Evolutionary conservation across 2,329 filamentous ascomycete species (phyloP).

Genomic region (Pseudopyricularia cyperi): DNA sequence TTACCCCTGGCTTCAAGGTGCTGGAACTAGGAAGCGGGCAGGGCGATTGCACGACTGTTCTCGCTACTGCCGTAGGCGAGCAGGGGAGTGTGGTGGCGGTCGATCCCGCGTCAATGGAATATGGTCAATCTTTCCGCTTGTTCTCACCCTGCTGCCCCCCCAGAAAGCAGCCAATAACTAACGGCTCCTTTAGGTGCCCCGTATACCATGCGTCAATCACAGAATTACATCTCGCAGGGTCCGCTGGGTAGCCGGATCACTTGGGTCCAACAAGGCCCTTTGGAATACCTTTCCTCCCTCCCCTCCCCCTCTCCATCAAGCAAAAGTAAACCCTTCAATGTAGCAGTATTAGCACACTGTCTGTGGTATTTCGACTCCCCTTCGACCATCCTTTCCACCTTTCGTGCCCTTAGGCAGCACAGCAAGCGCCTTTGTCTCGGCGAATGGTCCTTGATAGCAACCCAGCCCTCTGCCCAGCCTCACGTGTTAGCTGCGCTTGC

Average conservation of each 20-base stretch:
- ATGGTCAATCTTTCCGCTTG: conserved; percentile 11
- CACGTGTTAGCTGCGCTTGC: conserved; percentile 39
- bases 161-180: too few species aligned
- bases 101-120: conserved; percentile 36
- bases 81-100: conserved; percentile 28
- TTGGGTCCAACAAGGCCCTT: conserved; percentile 25
- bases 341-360: conserved; percentile 33
- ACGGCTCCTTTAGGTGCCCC: conserved; percentile 16
- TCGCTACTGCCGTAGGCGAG: conserved; percentile 33
- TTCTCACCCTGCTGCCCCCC: too few species aligned
- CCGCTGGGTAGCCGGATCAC: conserved; percentile 26
- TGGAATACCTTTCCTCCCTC: conserved; percentile 18
- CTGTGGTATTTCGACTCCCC: conserved; percentile 39
- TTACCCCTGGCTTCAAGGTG: conserved; percentile 25
- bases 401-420: conserved; percentile 19
- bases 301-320: background rate
- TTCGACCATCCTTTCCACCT: conserved; percentile 19
- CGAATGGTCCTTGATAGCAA: conserved; percentile 30
- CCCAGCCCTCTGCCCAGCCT: conserved; percentile 22
- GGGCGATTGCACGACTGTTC: conserved; percentile 39
- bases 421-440: conserved; percentile 25
- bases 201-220: conserved; percentile 34
- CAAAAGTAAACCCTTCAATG: conserved; percentile 21
- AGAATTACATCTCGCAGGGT: conserved; percentile 25
- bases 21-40: conserved; percentile 49